Conservation (phyloP, 169 alveolate genomes). For the Plasmodium berghei region DNA sequence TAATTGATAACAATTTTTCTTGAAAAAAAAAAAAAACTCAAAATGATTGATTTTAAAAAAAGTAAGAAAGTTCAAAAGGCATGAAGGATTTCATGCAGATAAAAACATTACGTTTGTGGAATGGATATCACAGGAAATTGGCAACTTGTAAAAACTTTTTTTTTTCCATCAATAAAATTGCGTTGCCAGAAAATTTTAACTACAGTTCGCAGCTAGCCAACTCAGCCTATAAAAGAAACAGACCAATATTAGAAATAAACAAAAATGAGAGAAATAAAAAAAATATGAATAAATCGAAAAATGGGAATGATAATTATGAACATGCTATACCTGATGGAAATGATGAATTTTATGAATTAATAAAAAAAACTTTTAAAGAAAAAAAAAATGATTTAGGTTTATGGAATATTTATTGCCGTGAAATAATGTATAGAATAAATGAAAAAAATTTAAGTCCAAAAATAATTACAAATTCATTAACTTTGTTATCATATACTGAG, state of each 20-base stretch:
- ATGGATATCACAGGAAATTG: background rate
- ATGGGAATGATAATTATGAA: background rate
- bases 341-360: conserved; percentile 27
- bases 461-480: conserved; percentile 32
- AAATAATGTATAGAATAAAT: conserved; percentile 28
- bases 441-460: conserved; percentile 26
- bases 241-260: conserved; percentile 6
- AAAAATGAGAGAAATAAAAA: background rate
- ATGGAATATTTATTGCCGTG: conserved; percentile 49
- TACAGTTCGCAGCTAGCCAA: conserved; percentile 20
- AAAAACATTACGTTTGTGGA: background rate
- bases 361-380: conserved; percentile 36
- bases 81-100: conserved; percentile 9
- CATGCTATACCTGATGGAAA: conserved; percentile 12
- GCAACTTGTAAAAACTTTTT: background rate
- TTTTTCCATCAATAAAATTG: too few species aligned
- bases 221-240: background rate
- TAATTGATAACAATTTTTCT: too few species aligned
- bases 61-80: conserved; percentile 1
- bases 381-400: conserved; percentile 28
- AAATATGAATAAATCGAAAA: background rate
- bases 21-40: background rate
- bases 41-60: background rate
- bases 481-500: conserved; percentile 38
- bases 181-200: conserved; percentile 13